Evolutionary conservation across 805 yeast genomes (phyloP).

Genomic region (Cyberlindnera euphorbiiphila): DNA sequence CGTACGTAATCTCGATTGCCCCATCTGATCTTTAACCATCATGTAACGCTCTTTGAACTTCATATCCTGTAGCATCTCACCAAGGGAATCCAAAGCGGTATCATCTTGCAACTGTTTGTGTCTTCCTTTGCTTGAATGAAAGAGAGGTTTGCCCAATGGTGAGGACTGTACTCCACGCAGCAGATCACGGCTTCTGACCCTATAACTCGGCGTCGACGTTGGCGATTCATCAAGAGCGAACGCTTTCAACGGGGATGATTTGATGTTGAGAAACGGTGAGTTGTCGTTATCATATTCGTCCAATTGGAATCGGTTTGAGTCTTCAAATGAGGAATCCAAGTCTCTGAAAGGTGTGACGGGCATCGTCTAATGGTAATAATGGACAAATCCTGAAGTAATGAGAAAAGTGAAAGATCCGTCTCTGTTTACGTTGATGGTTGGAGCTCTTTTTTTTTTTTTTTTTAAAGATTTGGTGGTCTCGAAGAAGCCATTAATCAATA

Average conservation of each 20-base stretch:
- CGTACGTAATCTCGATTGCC: not conserved
- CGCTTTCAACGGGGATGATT: constrained; percentile 24
- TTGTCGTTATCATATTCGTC: not conserved
- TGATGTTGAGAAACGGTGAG: constrained; percentile 14
- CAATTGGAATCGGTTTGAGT: not conserved
- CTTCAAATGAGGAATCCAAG: constrained; percentile 9
- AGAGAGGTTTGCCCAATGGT: constrained; percentile 8
- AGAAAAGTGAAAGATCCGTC: too few relatives aligned
- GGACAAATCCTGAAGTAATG: not conserved
- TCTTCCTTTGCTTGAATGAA: not conserved
- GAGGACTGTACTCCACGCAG: constrained; percentile 16
- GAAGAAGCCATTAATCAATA: too few relatives aligned
- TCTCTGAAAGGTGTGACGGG: not conserved
- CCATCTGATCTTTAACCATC: constrained; percentile 10
- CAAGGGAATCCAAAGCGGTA: constrained; percentile 13
- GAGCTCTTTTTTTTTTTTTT: not conserved
- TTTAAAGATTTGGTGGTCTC: too few relatives aligned
- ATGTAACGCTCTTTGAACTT: constrained; percentile 19
- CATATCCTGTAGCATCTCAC: constrained; percentile 18
- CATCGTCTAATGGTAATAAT: not conserved
- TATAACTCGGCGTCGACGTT: constrained; percentile 13
- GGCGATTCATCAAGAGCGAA: constrained; percentile 14
- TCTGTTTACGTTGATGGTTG: too few relatives aligned
- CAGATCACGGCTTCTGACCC: not conserved
- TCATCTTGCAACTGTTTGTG: not conserved